Base-by-base conservation (phyloP, 345 rosid genomes). In the Arabis hirsuta region DNA sequence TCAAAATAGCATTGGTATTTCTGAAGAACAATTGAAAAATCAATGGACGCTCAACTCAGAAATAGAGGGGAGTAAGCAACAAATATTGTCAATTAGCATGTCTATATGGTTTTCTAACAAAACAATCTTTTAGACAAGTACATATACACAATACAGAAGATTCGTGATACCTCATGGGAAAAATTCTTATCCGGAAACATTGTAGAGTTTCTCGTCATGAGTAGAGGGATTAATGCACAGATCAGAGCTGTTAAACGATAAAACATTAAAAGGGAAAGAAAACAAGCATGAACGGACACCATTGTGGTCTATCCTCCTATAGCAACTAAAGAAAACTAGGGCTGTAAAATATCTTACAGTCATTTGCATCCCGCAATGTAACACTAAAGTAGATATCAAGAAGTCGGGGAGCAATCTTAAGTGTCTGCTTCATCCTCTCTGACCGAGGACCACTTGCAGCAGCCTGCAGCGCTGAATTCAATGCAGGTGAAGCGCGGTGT, bases 181-280 rank as follows among this genome's bases (percentile, higher is more conserved):
- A 85, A 94, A 31, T 45, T 81, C 79, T 88, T 89, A 78, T 91
- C 95, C 2, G 86, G 96, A 80, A 88, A 94, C 55, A 89, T 57
- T 44, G 86, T 80, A 22, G 92, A 85, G 76, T 84, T 82, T 81
- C 98, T 91, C 26, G 88, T 68, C 97, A 91, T 89, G 46, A 94
- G 84, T 64, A 84, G 80, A 77, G 98, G 96, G 74, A 95, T 86
- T 76, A 88, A 65, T 55, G 99, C 96, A 66, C 99, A 95, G 52
- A 88, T 82, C 74, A 95, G 65, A 72, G 99, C 97, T 91, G 95
- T 81, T 79, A 74, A 64, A 55, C 74, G 6, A 78, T 36, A 52
- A 14, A 51, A 2, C 14, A 53, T 14, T 34, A 7, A 12, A 24
- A 19, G 38, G 34, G 14, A 58, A 67, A 31, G 27, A 32, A 58